Evolutionary conservation across 331 rosid genomes (phyloP), one percentile per base, ranked within the genome.

Genomic region (Acacia concinna): DNA sequence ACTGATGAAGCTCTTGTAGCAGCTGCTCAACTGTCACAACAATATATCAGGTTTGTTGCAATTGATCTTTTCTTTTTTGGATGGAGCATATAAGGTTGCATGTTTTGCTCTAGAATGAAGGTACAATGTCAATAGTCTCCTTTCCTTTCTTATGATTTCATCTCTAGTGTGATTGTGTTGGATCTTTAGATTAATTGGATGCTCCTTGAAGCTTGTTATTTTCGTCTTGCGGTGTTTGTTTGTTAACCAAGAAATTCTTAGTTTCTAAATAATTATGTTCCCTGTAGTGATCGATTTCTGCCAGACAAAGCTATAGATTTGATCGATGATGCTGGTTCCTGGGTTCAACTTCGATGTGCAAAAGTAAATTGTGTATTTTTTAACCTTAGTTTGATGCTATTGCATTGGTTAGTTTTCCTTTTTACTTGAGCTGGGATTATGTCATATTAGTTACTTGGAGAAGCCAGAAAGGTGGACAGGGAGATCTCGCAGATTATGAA

Each of bases 241-340:
- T 37, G 30, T 43, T 11, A 57, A 31, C 63, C 8, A 34, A 47
- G 51, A 46, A 13, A 54, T 56, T 72, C 60, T 59, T 76, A 57
- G 40, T 78, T 93, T 59, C 78, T 18, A 6, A 68, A 62, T 78
- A 34, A 75, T 81, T 32, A 5, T 80, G 38, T 73, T 56, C 73
- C 46, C 63, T 82, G 83, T 87, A 94, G 98, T 82, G 98, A 94
- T 73, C 94, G 97, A 14, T 94, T 94, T 82, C 84, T 94, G 79
- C 98, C 98, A 2, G 98, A 94, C 81, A 94, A 94, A 72, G 97
- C 98, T 37, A 94, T 94, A 60, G 98, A 94, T 84, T 89, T 94
- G 86, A 52, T 92, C 89, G 97, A 94, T 68, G 98, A 94, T 82
- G 98, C 98, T 73, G 98, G 97, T 62, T 94, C 98, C 51, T 89